Evolutionary conservation across 345 rosid genomes (phyloP), one percentile per base, ranked within the genome.

Genomic region (Melaleuca alternifolia): DNA sequence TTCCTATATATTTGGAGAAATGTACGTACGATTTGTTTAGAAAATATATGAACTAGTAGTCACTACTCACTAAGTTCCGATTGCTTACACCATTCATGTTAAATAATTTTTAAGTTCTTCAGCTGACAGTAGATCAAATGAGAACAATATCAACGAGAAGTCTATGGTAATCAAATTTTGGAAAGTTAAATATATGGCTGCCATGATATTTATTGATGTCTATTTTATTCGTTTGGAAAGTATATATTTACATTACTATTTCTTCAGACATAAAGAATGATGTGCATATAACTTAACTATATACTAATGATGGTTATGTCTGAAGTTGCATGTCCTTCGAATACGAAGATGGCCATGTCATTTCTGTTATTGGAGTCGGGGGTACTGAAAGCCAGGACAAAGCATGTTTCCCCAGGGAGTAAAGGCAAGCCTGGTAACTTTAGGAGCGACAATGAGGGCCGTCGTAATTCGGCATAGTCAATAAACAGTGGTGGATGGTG

Each of bases 141-240:
- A 9, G 5, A 71, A 16, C 46, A 5, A 71, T 9, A 71, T 33
- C 7, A 0, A 71, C 0, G 21, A 0, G 3, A 1, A 65, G 37
- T 3, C 18, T 65, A n/a, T n/a, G n/a, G n/a, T n/a, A n/a, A n/a
- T n/a, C n/a, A n/a, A n/a, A n/a, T 16, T 33, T 33, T 1, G 0
- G 6, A 41, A 41, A 41, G 41, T 41, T 41, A 2, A 41, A 41
- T 41, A 41, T 41, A 41, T 41, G 41, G n/a, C n/a, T n/a, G n/a
- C n/a, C n/a, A n/a, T n/a, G n/a, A n/a, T n/a, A n/a, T n/a, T n/a
- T n/a, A n/a, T n/a, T n/a, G n/a, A n/a, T n/a, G n/a, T n/a, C n/a
- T n/a, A n/a, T n/a, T n/a, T n/a, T n/a, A n/a, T n/a, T n/a, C n/a
- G n/a, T 33, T 33, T 1, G 0, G 6, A 41, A 41, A 41, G 41